Conservation (phyloP, 2,329 filamentous ascomycete species). For the Neopestalotiopsis sp. region DNA sequence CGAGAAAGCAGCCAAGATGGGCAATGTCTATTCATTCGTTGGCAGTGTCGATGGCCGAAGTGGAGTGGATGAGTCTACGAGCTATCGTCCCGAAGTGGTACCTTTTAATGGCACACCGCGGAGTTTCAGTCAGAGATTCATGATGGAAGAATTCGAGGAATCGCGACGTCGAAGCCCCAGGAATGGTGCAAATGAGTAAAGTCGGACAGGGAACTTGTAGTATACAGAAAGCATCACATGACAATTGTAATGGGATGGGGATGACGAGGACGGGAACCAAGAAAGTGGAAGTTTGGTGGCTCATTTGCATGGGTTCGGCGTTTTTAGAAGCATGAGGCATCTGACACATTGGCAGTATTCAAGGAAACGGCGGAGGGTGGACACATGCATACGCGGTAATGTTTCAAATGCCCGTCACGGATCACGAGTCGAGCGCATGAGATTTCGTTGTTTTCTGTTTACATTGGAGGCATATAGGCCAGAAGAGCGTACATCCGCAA, state of each 20-base stretch:
- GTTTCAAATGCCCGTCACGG: not conserved
- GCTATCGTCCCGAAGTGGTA: constrained; percentile 45
- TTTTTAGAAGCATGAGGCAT: constrained; percentile 1
- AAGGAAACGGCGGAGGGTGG: not conserved
- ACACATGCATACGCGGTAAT: not conserved
- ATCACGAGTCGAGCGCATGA: not conserved
- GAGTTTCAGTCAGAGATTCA: constrained; percentile 53
- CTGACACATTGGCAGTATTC: not conserved
- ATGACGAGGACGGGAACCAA: not conserved
- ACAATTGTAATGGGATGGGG: not conserved
- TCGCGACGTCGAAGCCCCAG: constrained; percentile 11
- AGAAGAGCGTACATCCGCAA: not conserved
- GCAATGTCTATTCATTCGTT: constrained; percentile 55
- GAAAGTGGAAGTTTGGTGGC: not conserved
- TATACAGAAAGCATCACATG: not conserved
- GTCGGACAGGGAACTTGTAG: too few relatives aligned
- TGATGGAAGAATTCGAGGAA: constrained; percentile 51
- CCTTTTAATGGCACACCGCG: constrained; percentile 48
- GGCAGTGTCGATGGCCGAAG: constrained; percentile 58
- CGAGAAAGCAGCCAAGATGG: constrained; percentile 52
- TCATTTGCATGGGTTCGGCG: constrained; percentile 8
- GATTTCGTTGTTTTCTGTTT: not conserved
- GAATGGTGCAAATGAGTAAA: not conserved
- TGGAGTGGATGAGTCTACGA: constrained; percentile 52
- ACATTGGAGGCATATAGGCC: not conserved